Evolutionary conservation across 306 rosid genomes (phyloP).

Genomic region (Geum urbanum): DNA sequence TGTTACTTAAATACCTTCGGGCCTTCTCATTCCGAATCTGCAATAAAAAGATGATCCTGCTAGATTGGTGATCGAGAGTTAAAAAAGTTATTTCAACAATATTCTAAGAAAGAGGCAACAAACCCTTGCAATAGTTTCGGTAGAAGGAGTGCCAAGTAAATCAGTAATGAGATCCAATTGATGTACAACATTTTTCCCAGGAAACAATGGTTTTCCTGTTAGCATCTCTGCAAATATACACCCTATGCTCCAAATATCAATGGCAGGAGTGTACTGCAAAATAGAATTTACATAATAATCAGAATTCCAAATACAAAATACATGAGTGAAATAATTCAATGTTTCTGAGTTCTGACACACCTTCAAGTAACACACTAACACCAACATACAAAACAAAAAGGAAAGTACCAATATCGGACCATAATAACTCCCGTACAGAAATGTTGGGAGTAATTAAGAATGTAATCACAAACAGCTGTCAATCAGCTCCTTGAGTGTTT

Average conservation of each 20-base stretch:
- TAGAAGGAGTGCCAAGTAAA: conserved; percentile 55
- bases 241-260: conserved; percentile 75
- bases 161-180: conserved; percentile 65
- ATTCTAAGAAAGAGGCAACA: conserved; percentile 16
- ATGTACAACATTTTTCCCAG: conserved; percentile 61
- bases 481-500: background rate
- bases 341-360: background rate
- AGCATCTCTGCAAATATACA: conserved; percentile 71
- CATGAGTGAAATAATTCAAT: background rate
- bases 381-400: background rate
- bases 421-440: background rate
- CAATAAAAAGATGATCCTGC: conserved; percentile 16
- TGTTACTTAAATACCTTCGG: conserved; percentile 47
- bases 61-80: conserved; percentile 5
- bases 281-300: background rate
- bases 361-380: background rate
- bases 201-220: conserved; percentile 54
- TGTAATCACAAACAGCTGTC: background rate
- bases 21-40: conserved; percentile 71
- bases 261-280: conserved; percentile 64
- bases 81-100: background rate
- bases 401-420: background rate
- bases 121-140: conserved; percentile 51
- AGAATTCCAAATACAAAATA: conserved; percentile 6
- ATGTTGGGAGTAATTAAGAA: background rate